Evolutionary conservation across 2,329 filamentous ascomycete species (phyloP).

Genomic region (Penicillium brasilianum): DNA sequence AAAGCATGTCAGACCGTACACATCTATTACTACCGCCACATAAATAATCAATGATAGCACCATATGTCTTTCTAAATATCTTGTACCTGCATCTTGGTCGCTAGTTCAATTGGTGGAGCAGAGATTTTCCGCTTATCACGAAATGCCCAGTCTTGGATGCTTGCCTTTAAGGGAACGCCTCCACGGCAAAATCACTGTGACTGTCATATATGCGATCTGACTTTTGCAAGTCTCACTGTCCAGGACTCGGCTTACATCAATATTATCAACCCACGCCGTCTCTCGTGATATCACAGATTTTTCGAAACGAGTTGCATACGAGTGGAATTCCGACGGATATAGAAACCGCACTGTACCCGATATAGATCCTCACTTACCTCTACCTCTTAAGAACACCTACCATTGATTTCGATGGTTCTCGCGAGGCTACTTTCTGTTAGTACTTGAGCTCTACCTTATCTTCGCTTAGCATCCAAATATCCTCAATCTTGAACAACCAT

Average conservation of each 20-base stretch:
- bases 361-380: neutral
- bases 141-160: neutral
- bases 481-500: neutral
- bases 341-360: neutral
- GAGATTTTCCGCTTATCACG: neutral
- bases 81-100: neutral
- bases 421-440: too few relatives aligned
- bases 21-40: neutral
- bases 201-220: too few relatives aligned
- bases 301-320: neutral
- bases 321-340: neutral
- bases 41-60: neutral
- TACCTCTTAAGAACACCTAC: neutral
- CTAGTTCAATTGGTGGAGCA: neutral
- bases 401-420: neutral
- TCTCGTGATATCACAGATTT: neutral
- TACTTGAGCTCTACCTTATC: constrained; percentile 18
- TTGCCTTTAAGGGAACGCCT: neutral
- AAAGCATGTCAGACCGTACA: neutral
- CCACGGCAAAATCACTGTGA: too few relatives aligned
- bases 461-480: neutral
- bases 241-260: neutral
- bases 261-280: neutral
- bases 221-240: neutral
- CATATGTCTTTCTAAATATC: neutral